phyloP scores from a whole-genome alignment of 257 asterid species.

The Capsicum pubescens region DNA sequence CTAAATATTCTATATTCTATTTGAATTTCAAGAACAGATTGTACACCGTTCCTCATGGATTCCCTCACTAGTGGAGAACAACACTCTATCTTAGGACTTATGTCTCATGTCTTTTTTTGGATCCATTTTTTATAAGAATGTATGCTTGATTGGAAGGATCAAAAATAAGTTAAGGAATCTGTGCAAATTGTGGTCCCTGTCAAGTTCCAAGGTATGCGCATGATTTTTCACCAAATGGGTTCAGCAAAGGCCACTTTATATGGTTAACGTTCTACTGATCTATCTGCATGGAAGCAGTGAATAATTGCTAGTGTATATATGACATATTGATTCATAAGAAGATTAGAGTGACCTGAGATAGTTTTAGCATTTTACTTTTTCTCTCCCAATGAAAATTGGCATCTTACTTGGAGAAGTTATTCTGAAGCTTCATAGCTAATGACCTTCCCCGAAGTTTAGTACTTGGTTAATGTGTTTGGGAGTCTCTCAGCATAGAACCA shows the following conservation, averaged over 20 bases:
- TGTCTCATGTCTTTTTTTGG: neutral
- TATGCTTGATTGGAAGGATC: neutral
- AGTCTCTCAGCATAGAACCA: neutral
- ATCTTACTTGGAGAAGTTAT: neutral
- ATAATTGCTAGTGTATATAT: neutral
- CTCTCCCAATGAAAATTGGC: neutral
- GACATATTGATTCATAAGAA: constrained; percentile 3
- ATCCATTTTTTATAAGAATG: neutral
- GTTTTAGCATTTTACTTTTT: constrained; percentile 2
- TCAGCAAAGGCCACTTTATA: constrained; percentile 1
- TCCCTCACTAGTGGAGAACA: neutral
- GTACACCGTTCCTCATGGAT: constrained; percentile 8
- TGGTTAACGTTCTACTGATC: constrained; percentile 14
- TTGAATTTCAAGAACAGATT: constrained; percentile 1
- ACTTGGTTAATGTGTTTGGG: neutral
- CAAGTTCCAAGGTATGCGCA: neutral
- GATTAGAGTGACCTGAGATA: neutral
- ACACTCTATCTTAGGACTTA: constrained; percentile 21
- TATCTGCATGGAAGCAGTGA: constrained; percentile 7
- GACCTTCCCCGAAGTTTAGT: neutral
- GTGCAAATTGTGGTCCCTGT: constrained; percentile 5
- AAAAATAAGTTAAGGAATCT: neutral
- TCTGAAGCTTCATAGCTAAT: constrained; percentile 15
- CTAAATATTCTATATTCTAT: constrained; percentile 9
- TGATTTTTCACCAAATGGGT: constrained; percentile 1